phyloP scores from a whole-genome alignment of 129 eudicot genomes.

The Scalesia atractyloides region DNA sequence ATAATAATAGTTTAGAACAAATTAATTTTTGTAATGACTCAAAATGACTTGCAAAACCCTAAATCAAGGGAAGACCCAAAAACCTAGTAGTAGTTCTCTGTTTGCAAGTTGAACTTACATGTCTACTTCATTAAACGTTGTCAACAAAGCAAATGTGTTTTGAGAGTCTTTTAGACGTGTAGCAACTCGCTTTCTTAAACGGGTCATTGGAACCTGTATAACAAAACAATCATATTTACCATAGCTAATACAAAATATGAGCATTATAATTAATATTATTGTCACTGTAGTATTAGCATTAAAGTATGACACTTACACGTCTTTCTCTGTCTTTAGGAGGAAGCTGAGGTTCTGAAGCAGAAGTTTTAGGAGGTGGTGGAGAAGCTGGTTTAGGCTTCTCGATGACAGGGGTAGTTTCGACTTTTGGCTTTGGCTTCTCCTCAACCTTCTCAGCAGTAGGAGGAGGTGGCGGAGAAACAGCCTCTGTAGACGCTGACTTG shows the following conservation, averaged over 20 bases:
- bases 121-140: conserved; percentile 94
- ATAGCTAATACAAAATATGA: background rate
- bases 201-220: conserved; percentile 90
- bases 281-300: conserved; percentile 6
- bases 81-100: background rate
- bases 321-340: conserved; percentile 95
- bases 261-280: too few relatives aligned
- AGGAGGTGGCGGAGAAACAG: conserved; percentile 49
- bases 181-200: conserved; percentile 93
- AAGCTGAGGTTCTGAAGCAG: conserved; percentile 74
- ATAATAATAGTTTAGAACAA: background rate
- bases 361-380: conserved; percentile 50
- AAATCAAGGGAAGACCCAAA: conserved; percentile 6
- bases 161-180: conserved; percentile 94
- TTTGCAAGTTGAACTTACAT: conserved; percentile 49
- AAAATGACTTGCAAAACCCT: background rate
- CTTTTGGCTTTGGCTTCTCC: conserved; percentile 48
- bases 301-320: conserved; percentile 60
- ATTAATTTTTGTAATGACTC: background rate
- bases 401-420: conserved; percentile 43
- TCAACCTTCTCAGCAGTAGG: conserved; percentile 39
- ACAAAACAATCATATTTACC: background rate
- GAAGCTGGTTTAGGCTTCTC: conserved; percentile 54
- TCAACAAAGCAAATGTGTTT: conserved; percentile 93
- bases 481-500: conserved; percentile 52